Percentiles rank a stretch among this genome's conserved stretches.
phyloP scores from a whole-genome alignment of 345 rosid species.

The Brassica carinata region DNA sequence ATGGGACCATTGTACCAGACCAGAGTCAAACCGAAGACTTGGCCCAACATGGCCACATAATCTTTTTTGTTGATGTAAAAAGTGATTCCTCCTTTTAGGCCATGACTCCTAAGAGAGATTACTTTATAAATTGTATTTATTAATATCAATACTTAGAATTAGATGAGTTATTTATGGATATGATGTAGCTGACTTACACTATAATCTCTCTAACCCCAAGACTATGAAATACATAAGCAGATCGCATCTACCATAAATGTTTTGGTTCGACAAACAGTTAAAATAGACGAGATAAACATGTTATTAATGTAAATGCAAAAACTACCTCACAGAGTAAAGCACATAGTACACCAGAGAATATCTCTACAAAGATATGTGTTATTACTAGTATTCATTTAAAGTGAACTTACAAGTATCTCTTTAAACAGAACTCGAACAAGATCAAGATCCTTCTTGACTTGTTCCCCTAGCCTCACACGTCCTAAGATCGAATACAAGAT shows the following conservation, averaged over 20 bases:
- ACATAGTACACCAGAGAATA: too few relatives aligned
- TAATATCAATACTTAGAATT: neutral
- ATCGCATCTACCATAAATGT: neutral
- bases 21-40: conserved; percentile 21
- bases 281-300: neutral
- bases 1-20: conserved; percentile 17
- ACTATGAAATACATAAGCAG: neutral
- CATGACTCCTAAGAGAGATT: neutral
- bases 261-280: neutral
- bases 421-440: too few relatives aligned
- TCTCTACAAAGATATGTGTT: too few relatives aligned
- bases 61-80: neutral
- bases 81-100: neutral
- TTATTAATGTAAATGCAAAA: neutral
- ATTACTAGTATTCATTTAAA: too few relatives aligned
- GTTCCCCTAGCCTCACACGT: too few relatives aligned
- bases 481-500: too few relatives aligned
- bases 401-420: too few relatives aligned
- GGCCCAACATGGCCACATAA: neutral
- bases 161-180: neutral
- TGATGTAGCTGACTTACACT: neutral
- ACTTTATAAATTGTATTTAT: neutral
- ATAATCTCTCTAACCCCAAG: neutral
- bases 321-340: too few relatives aligned
- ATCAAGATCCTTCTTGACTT: too few relatives aligned